A percentile compares a stretch with the other conserved stretches of the same genome.
These are phyloP conservation scores for Boletus bicolor DNA, from an alignment of 768 basidiomycete genomes.

Conservation along the genomic window DNA sequence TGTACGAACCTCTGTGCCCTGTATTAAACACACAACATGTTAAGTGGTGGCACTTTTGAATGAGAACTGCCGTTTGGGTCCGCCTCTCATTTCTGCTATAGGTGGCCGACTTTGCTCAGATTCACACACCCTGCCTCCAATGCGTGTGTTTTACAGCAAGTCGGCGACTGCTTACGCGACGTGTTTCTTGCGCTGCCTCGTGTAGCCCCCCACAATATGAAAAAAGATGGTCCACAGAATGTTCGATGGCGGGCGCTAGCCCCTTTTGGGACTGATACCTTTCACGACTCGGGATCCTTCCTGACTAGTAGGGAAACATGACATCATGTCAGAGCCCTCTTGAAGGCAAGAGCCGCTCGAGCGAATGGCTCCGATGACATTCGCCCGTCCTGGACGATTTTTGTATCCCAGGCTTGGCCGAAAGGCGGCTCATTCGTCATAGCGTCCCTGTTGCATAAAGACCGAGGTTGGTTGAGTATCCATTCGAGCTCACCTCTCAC, in stretches of 20 bases:
- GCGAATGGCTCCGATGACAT: slow-evolving; percentile 6
- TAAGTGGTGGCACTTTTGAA: neutral
- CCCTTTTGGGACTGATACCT: slow-evolving; percentile 2
- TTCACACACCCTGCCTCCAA: slow-evolving; percentile 1
- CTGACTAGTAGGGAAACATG: neutral
- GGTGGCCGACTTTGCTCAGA: neutral
- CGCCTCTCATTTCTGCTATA: neutral
- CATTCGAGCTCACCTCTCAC: neutral
- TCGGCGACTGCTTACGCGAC: neutral
- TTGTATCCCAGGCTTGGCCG: neutral
- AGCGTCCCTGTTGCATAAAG: slow-evolving; percentile 16
- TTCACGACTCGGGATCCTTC: neutral
- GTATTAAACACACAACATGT: neutral
- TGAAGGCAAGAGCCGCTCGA: slow-evolving; percentile 18
- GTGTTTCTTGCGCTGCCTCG: neutral
- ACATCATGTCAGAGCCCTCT: neutral
- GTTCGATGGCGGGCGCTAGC: slow-evolving; percentile 5
- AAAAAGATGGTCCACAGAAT: neutral
- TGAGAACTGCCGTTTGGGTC: neutral
- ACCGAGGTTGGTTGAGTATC: neutral
- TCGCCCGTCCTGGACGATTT: neutral
- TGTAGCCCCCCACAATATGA: neutral
- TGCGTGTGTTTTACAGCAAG: slow-evolving; percentile 23
- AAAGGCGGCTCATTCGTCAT: neutral
- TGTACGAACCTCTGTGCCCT: neutral